Conservation (phyloP, 495 filamentous ascomycete species). For the Penicillium riverlandense region DNA sequence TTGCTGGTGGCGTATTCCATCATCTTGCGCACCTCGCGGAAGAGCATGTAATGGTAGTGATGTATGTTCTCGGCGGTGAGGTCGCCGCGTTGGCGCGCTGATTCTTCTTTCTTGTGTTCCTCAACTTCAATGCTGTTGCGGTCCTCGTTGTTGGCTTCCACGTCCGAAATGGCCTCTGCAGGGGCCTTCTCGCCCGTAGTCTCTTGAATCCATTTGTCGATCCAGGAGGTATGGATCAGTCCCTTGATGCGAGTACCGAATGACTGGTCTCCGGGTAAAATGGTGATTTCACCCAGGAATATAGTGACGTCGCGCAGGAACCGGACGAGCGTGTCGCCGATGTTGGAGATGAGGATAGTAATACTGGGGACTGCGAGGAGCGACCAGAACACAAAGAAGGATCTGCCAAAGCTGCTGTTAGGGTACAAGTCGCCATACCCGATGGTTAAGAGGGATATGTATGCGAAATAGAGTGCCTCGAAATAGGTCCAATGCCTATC, state of each 20-base stretch:
- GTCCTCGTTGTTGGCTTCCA: background rate
- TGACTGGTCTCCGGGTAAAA: slow-evolving; percentile 59
- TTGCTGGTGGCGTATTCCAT: slow-evolving; percentile 53
- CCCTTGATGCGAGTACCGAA: slow-evolving; percentile 13
- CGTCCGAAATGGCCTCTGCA: slow-evolving; percentile 1
- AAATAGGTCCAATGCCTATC: slow-evolving; percentile 73
- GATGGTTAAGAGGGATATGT: slow-evolving; percentile 72
- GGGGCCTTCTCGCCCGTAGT: slow-evolving; percentile 10
- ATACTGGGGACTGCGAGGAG: slow-evolving; percentile 74
- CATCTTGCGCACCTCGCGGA: slow-evolving; percentile 60
- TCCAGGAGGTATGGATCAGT: slow-evolving; percentile 10
- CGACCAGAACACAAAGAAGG: slow-evolving; percentile 88
- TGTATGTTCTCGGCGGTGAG: slow-evolving; percentile 36
- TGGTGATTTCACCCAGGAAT: slow-evolving; percentile 63
- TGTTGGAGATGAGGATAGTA: slow-evolving; percentile 79
- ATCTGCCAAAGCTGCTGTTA: slow-evolving; percentile 60
- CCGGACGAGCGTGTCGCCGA: slow-evolving; percentile 60
- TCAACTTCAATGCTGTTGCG: slow-evolving; percentile 18
- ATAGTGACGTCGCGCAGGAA: slow-evolving; percentile 61
- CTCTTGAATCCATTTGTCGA: slow-evolving; percentile 17
- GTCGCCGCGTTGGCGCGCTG: slow-evolving; percentile 36
- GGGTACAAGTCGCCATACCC: slow-evolving; percentile 78
- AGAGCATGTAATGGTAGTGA: slow-evolving; percentile 60
- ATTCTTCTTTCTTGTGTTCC: slow-evolving; percentile 31
- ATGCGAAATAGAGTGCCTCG: slow-evolving; percentile 70